Conservation (phyloP, 495 filamentous ascomycete genomes). For the Choiromyces venosus region DNA sequence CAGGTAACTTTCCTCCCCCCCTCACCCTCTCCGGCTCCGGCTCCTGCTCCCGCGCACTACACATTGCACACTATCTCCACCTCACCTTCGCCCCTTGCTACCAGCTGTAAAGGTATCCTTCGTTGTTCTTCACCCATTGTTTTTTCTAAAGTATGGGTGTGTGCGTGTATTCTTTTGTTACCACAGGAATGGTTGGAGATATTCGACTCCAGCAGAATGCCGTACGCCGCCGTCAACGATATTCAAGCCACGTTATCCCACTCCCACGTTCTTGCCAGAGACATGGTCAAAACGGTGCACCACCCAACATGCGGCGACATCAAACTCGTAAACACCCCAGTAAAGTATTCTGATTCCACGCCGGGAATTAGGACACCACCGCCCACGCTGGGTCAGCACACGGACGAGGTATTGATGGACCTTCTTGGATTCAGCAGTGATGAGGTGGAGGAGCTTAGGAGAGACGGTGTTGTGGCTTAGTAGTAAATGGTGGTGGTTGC, state of each 20-base stretch:
- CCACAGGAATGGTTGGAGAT: conserved; percentile 74
- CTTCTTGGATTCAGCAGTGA: conserved; percentile 58
- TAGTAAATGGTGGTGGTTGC: background rate
- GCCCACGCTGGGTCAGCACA: conserved; percentile 86
- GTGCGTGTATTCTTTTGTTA: background rate
- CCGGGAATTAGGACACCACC: conserved; percentile 74
- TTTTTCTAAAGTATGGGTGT: background rate
- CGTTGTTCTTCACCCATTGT: background rate
- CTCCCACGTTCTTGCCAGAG: conserved; percentile 73
- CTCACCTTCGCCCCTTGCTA: background rate
- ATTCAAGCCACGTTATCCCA: conserved; percentile 78
- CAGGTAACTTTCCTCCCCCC: conserved; percentile 19
- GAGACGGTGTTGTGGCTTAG: conserved; percentile 23
- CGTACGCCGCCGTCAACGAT: conserved; percentile 93
- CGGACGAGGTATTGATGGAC: conserved; percentile 69
- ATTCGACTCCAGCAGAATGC: conserved; percentile 85
- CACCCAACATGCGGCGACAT: conserved; percentile 78
- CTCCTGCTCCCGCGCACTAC: background rate
- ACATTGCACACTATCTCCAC: background rate
- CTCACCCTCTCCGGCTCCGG: background rate
- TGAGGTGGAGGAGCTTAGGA: conserved; percentile 50
- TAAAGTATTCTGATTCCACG: conserved; percentile 82
- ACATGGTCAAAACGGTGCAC: conserved; percentile 83
- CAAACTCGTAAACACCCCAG: conserved; percentile 86
- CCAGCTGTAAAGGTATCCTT: background rate